phyloP scores from a whole-genome alignment of 2,329 filamentous ascomycete genomes.

The Ascosphaera aggregata region DNA sequence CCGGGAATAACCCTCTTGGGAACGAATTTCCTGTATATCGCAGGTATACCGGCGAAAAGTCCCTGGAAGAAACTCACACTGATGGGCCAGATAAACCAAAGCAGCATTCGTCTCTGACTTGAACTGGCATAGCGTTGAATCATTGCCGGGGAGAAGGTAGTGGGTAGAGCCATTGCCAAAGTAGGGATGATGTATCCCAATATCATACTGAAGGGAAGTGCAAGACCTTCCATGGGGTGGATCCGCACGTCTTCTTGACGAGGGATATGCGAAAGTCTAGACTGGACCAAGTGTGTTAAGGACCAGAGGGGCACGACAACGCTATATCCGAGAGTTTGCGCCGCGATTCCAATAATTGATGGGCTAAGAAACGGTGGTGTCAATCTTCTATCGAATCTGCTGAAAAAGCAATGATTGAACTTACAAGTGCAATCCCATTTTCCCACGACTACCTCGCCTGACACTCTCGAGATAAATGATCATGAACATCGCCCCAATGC shows the following conservation, averaged over 20 bases:
- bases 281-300: constrained; percentile 20
- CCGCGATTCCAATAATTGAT: constrained; percentile 17
- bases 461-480: constrained; percentile 23
- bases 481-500: constrained; percentile 20
- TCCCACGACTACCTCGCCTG: constrained; percentile 20
- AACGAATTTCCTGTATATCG: too few relatives aligned
- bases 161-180: constrained; percentile 20
- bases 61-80: constrained; percentile 14
- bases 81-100: constrained; percentile 29
- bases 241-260: constrained; percentile 13
- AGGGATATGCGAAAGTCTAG: constrained; percentile 16
- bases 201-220: constrained; percentile 19
- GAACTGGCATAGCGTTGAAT: constrained; percentile 17
- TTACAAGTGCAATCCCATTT: constrained; percentile 20
- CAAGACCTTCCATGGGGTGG: constrained; percentile 11
- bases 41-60: constrained; percentile 7
- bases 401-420: constrained; percentile 5
- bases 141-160: constrained; percentile 15
- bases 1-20: too few relatives aligned
- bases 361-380: constrained; percentile 5
- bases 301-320: constrained; percentile 22
- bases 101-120: constrained; percentile 25
- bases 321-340: constrained; percentile 22
- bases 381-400: not conserved
- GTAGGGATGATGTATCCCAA: constrained; percentile 23